Evolutionary conservation across 2,329 filamentous ascomycete species (phyloP), one percentile per base, ranked within the genome.

Genomic region (Fusarium globosum): DNA sequence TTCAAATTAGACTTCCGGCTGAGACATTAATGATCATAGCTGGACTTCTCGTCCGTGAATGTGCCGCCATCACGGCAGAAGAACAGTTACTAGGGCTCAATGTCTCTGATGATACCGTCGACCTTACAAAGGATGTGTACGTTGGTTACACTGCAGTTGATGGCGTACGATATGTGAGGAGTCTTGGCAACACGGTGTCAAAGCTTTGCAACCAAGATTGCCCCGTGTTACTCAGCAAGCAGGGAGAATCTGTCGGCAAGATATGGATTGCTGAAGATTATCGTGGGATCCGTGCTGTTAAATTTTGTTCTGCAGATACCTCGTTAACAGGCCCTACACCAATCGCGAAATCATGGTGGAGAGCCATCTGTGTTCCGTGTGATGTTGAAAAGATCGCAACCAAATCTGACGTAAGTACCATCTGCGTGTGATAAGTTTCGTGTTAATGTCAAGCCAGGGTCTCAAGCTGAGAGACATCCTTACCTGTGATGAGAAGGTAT

Each of bases 211-310:
- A 71, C 4, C 4, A 69, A 5, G 35, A 57, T 23, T 43, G 51
- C 2, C 6, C 6, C 8, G 15, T n/a, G 21, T 15, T 73, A 28
- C 53, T 39, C 15, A 71, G 28, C 4, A 71, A 55, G 12, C 33
- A 28, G 21, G 57, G 33, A 8, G 23, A 56, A 18, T 2, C 43
- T 41, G 35, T 63, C 4, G n/a, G 26, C 2, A 71, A 69, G 53
- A 73, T 69, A 28, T 69, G 61, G 49, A 66, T 69, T n/a, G 57
- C 70, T 42, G 68, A 73, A 63, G 49, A 71, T 33, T 18, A 55
- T 43, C 64, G 70, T n/a, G 70, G 68, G n/a, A 69, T 73, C 7
- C 65, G 68, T 4, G 52, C 1, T 53, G 45, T 73, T 6, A 61
- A 49, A 12, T 52, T 71, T 28, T 61, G 48, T 43, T n/a, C 53